Evolutionary conservation across 2,329 filamentous ascomycete species (phyloP).

Genomic region (Teratosphaeriaceae sp.): DNA sequence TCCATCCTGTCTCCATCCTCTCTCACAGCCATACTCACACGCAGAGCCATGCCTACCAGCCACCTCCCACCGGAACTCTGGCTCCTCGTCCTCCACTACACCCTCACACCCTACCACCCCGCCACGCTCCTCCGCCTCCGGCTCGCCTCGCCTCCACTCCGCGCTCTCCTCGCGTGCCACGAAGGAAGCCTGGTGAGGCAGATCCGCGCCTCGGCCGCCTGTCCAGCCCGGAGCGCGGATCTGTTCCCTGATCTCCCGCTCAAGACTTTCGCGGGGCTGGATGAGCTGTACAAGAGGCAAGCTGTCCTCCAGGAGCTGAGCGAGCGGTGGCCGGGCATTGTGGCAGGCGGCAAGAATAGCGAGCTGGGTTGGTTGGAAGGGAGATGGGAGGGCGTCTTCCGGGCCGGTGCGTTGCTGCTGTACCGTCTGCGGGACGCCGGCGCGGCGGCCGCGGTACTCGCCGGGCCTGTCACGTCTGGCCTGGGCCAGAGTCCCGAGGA

Average conservation of each 20-base stretch:
- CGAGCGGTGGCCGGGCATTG: slow-evolving; percentile 19
- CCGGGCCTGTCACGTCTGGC: no score
- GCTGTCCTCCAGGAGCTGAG: slow-evolving; percentile 18
- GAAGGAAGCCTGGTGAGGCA: slow-evolving; percentile 22
- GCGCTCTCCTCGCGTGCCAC: slow-evolving; percentile 21
- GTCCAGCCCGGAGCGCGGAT: slow-evolving; percentile 6
- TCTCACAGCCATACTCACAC: no score
- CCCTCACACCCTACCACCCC: slow-evolving; percentile 24
- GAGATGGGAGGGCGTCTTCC: slow-evolving; percentile 26
- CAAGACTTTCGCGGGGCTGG: slow-evolving; percentile 16
- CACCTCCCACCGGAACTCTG: slow-evolving; percentile 24
- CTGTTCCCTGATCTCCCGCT: slow-evolving; percentile 21
- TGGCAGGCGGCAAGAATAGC: slow-evolving; percentile 19
- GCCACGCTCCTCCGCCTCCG: slow-evolving; percentile 17
- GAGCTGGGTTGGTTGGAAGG: slow-evolving; percentile 27
- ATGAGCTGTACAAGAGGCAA: slow-evolving; percentile 7
- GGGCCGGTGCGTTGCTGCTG: slow-evolving; percentile 26
- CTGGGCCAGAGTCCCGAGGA: no score
- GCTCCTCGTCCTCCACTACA: slow-evolving; percentile 27
- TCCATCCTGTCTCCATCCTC: background rate
- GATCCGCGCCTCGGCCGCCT: slow-evolving; percentile 17
- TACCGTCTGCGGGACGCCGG: slow-evolving; percentile 25
- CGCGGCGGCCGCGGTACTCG: no score
- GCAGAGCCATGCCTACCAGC: background rate
- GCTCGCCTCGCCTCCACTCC: slow-evolving; percentile 21